Conservation (phyloP, 2,329 filamentous ascomycete species). For the Cladosporium austrohemisphaericum region DNA sequence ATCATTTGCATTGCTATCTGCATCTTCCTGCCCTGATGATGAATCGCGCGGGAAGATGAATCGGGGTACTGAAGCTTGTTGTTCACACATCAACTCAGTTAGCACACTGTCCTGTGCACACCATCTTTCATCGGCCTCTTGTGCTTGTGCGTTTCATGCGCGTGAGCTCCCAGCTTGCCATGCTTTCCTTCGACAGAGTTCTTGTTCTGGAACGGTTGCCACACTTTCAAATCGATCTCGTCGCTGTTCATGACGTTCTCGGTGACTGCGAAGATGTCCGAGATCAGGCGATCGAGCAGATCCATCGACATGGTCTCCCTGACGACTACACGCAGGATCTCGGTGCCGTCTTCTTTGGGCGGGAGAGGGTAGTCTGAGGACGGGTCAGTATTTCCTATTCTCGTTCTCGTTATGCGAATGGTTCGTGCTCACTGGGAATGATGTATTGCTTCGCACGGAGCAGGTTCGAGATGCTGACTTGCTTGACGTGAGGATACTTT, state of each 20-base stretch:
- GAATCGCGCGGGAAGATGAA: no score
- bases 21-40: no score
- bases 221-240: slow-evolving; percentile 49
- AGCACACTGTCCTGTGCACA: slow-evolving; percentile 49
- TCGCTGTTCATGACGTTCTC: slow-evolving; percentile 57
- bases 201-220: slow-evolving; percentile 39
- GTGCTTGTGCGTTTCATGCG: slow-evolving; percentile 43
- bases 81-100: slow-evolving; percentile 13
- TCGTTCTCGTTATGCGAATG: no score
- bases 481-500: slow-evolving; percentile 60
- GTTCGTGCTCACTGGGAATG: slow-evolving; percentile 55
- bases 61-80: no score
- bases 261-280: slow-evolving; percentile 59
- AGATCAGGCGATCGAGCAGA: slow-evolving; percentile 59
- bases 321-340: slow-evolving; percentile 66
- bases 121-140: slow-evolving; percentile 45
- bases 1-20: no score
- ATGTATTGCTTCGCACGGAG: slow-evolving; percentile 66
- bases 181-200: slow-evolving; percentile 43
- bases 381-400: no score
- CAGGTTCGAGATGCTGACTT: slow-evolving; percentile 60
- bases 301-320: slow-evolving; percentile 67
- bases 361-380: slow-evolving; percentile 63
- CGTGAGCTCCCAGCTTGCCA: slow-evolving; percentile 34
- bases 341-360: slow-evolving; percentile 57